phyloP scores from a whole-genome alignment of 1,284 basidiomycete genomes.

The Phaffia rhodozyma region DNA sequence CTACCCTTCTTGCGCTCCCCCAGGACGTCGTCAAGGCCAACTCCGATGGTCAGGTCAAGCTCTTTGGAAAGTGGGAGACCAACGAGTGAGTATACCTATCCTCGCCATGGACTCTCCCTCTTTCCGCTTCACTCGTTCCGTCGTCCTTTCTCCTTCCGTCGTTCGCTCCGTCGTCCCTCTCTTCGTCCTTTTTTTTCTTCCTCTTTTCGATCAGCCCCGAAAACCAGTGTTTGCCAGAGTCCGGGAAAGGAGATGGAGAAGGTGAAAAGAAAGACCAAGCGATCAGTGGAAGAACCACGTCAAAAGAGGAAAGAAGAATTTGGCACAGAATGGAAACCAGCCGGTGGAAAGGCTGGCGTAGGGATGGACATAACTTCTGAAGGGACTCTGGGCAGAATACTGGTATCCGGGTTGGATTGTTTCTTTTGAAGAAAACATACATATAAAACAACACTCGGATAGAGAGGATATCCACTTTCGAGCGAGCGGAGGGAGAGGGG shows the following conservation, averaged over 20 bases:
- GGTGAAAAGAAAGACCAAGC: too few species aligned
- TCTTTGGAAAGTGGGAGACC: slow-evolving; percentile 95
- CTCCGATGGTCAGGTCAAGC: slow-evolving; percentile 60
- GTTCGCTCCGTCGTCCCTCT: not conserved
- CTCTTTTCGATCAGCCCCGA: too few species aligned
- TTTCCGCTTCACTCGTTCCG: not conserved
- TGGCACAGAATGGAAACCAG: too few species aligned
- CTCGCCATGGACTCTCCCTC: not conserved
- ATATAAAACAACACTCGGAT: not conserved
- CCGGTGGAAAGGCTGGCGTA: too few species aligned
- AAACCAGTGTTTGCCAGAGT: too few species aligned
- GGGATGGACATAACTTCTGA: too few species aligned
- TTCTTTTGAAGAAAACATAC: not conserved
- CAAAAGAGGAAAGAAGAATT: too few species aligned
- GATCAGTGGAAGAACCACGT: too few species aligned
- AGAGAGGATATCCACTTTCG: slow-evolving; percentile 26
- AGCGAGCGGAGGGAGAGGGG: slow-evolving; percentile 18
- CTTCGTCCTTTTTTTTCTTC: too few species aligned
- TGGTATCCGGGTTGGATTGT: not conserved
- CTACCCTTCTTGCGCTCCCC: slow-evolving; percentile 47
- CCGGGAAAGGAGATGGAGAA: too few species aligned
- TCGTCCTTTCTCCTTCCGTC: not conserved
- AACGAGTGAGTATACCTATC: slow-evolving; percentile 60
- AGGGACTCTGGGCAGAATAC: too few species aligned
- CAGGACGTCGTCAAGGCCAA: slow-evolving; percentile 73